Base-by-base conservation (phyloP, 169 alveolate species). In the Cryptosporidium baileyi region DNA sequence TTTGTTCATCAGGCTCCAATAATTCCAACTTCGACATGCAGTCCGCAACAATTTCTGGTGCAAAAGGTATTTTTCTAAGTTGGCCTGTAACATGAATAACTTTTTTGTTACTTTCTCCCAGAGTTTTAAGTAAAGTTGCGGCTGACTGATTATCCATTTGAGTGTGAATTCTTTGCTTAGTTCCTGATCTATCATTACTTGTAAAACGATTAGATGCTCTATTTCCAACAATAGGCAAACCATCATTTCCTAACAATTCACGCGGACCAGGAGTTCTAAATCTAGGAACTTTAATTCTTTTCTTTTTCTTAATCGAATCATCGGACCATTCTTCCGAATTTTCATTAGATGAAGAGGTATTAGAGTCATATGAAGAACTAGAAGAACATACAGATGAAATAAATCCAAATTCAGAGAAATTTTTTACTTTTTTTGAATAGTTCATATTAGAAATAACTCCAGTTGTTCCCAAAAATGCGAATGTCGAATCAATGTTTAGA, bases 1-100 rank as follows among this genome's bases (percentile, higher is more conserved):
- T 80, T 63, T 91, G 94, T 80, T 91, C 94, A 60, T 91, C 93
- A 8, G 94, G 94, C 61, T 90, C 80, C 28, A 91, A 90, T 26
- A 89, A 79, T 44, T 91, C 94, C 22, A 91, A 80, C n/a, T 82
- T 82, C 19, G 89, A 89, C 94, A 91, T 91, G 65, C 91, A 89
- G 3, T 74, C 80, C 26, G 94, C 93, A 7, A 80, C 90, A 28
- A 82, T 81, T 60, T 89, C 89, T 11, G 90, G 91, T 28, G 89
- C 89, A 51, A 82, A 90, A 9, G 91, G 91, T 22, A 90, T 52
- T 40, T 89, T 81, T 43, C 59, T 63, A 51, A 90, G 61, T 63
- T 90, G 80, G 22, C 88, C 89, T 4, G 52, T 62, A 26, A 90
- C 89, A 3, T 65, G 80, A 59, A 89, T 74, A 9, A 3, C 40